Evolutionary conservation across 2,329 filamentous ascomycete species (phyloP).

Genomic region (Ophiostoma ulmi): DNA sequence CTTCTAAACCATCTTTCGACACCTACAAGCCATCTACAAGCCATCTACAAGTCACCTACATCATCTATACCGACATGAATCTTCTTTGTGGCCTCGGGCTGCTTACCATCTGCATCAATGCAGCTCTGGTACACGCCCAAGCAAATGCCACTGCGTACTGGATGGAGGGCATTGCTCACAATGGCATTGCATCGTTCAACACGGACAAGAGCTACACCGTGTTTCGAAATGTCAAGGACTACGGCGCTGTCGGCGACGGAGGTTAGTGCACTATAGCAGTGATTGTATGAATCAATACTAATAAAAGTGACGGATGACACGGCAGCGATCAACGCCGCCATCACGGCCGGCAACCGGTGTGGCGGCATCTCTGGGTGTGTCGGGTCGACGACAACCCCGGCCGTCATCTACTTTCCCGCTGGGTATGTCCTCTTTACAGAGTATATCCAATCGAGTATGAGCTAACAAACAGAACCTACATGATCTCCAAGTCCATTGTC

Average conservation of each 20-base stretch:
- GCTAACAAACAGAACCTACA: constrained; percentile 27
- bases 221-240: constrained; percentile 30
- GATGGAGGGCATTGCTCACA: constrained; percentile 44
- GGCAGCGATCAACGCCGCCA: constrained; percentile 60
- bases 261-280: constrained; percentile 26
- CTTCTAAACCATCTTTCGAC: background rate
- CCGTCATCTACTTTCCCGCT: constrained; percentile 29
- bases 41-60: background rate
- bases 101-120: constrained; percentile 14
- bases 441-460: background rate
- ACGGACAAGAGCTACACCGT: constrained; percentile 32
- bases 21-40: background rate
- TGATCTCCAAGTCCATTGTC: constrained; percentile 29
- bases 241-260: constrained; percentile 68
- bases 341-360: constrained; percentile 41
- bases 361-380: constrained; percentile 31
- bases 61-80: constrained; percentile 18
- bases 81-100: constrained; percentile 15
- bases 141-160: constrained; percentile 31
- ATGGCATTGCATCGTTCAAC: constrained; percentile 46
- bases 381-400: constrained; percentile 28
- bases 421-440: constrained; percentile 21
- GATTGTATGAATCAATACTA: background rate
- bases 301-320: constrained; percentile 62
- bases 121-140: constrained; percentile 26